Evolutionary conservation across 305 asterid species (phyloP), one percentile per base, ranked within the genome.

Genomic region (Withania somnifera): DNA sequence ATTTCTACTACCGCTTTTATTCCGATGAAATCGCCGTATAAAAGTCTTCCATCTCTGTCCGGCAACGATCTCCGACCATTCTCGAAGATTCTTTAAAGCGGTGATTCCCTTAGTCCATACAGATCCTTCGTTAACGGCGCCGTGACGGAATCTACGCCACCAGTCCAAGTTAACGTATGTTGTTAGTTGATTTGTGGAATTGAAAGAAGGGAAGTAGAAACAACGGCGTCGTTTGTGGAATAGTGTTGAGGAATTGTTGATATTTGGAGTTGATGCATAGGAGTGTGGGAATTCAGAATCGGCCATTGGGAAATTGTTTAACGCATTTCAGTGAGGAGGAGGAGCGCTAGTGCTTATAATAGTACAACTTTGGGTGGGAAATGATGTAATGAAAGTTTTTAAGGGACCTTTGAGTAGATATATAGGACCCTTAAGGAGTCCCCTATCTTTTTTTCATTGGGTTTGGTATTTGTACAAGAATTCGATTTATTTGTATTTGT

Each of bases 41-140:
- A 94, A 94, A 50, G 97, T 94, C 86, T 93, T 94, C 97, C 97
- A 94, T 79, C 89, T 79, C 0, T 97, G 97, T 0, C 98, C 97
- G 67, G 97, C 97, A 1, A 90, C 89, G 86, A 94, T 88, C 89
- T 94, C 98, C 88, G 97, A 94, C 94, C 96, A 92, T 86, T 92
- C 97, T 11, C 94, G 89, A 63, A 92, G 87, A 87, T 91, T 91
- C 92, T 75, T 90, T 75, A 91, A 78, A 11, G 92, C 88, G 84
- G 67, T 82, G 26, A 91, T 85, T 5, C 97, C 91, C 2, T 93
- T 84, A 60, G 89, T 24, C 93, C 91, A 91, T 57, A 91, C 42
- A 1, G 91, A 84, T 36, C 30, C 64, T 45, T 57, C 56, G 4
- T 42, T 57, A 24, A 32, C 53, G 61, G 87, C 91, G 81, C 13